Base-by-base conservation (phyloP, 202 grass and related monocot species). In the Carex sylvatica region DNA sequence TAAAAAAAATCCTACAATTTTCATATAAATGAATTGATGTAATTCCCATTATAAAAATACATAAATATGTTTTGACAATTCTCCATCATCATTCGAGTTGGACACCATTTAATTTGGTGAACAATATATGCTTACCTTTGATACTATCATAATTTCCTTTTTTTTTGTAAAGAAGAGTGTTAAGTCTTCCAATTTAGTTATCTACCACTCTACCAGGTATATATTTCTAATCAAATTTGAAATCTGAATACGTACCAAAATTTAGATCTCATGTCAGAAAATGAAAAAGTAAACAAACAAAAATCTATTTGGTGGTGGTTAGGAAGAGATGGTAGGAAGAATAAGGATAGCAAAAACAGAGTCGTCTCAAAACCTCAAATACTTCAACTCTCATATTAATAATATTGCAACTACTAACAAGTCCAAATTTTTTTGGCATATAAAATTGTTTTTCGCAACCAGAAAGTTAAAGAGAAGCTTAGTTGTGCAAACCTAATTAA, bases 251-350 rank as follows among this genome's bases (percentile, higher is more conserved):
- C 46, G 71, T 55, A 53, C 7, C 7, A 47, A 20, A 53, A 31
- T 54, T 13, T 74, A 53, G 71, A 30, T 22, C 47, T 24, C 20
- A 52, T 53, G 47, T 8, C 23, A 18, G 2, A 6, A 53, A 15
- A 16, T 2, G 9, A 52, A 19, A 52, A 52, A 3, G 1, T 9
- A 56, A 49, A 81, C 23, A 81, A 65, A 81, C 8, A 68, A 81
- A 46, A 63, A 46, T 12, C 15, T 59, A 15, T 26, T 63, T 66
- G 79, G 33, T 81, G 40, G 78, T n/a, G 79, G 35, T 81, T 81
- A 81, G 79, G 79, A 81, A 64, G 78, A 63, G 36, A 81, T 66
- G 61, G 79, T 78, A 59, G 16, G 49, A 78, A 56, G 14, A 16
- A 56, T 31, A 31, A 31, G 47, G 28, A 28, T n/a, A 19, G 18